Evolutionary conservation across 768 basidiomycete species (phyloP), one percentile per base, ranked within the genome.

Genomic region (Leucocoprinus leucothites): DNA sequence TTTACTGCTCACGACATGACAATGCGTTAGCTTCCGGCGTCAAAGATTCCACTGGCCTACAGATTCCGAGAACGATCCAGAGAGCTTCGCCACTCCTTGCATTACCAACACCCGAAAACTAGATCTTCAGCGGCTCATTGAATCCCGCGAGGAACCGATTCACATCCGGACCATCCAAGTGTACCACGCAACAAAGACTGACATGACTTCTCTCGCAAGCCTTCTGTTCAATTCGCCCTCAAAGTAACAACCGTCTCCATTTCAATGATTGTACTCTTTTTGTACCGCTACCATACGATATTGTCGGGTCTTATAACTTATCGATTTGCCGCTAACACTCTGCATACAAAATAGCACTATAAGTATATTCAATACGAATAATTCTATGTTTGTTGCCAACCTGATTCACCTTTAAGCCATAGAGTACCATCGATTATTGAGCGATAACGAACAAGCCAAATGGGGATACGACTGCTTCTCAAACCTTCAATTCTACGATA

Each of bases 1-100:
- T 8, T 24, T 45, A 22, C 4, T 44, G 14, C 16, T 8, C 24
- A 13, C 13, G 19, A 38, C 31, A 38, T n/a, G 28, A 28, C 8
- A 26, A 4, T 13, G 19, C 26, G 21, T 38, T 62, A 89, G 87
- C 57, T 89, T 87, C 71, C 81, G 82, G 38, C 80, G 86, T 49
- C 72, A 72, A 53, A 81, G 87, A 40, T 81, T 89, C 65, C 81
- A 87, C 61, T 89, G 86, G 86, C 85, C 86, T 4, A 69, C 75
- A 38, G 77, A 80, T 42, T 51, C 31, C 25, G 59, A 41, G 41
- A 61, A 42, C 65, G 58, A 62, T 47, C 46, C 58, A 50, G 53
- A 61, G 13, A 45, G 60, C 53, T 48, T 62, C 45, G 50, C 50
- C 14, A 48, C 54, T 5, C 54, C 54, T 11, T 56, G 40, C 34